A percentile compares a stretch with the other conserved stretches of the same genome.
phyloP scores from a whole-genome alignment of 75 land plant species.

The Picea sitchensis region DNA sequence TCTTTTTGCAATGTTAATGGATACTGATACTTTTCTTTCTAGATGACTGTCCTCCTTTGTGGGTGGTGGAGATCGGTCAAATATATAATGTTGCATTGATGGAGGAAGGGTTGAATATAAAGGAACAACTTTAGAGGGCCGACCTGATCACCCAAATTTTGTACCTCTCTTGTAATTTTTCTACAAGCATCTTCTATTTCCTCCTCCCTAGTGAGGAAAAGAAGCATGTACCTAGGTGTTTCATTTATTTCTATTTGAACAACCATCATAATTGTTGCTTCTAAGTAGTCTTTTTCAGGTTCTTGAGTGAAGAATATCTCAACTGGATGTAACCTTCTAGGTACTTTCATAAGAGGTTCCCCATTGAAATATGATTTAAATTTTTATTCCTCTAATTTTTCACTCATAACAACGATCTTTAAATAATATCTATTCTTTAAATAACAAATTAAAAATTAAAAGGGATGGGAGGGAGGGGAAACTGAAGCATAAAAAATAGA shows the following conservation, averaged over 20 bases:
- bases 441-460: too few species aligned
- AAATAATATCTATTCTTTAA: slow-evolving; percentile 70
- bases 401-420: slow-evolving; percentile 95
- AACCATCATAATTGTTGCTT: slow-evolving; percentile 18
- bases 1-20: slow-evolving; percentile 25
- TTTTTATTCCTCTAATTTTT: slow-evolving; percentile 94
- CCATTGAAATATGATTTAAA: slow-evolving; percentile 81
- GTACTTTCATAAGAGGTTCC: slow-evolving; percentile 97
- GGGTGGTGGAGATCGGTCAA: slow-evolving; percentile 27
- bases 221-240: slow-evolving; percentile 18
- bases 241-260: slow-evolving; percentile 17
- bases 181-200: slow-evolving; percentile 34
- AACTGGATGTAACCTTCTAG: slow-evolving; percentile 92
- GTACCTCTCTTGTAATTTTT: slow-evolving; percentile 35
- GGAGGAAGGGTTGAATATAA: slow-evolving; percentile 28
- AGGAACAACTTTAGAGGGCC: slow-evolving; percentile 30
- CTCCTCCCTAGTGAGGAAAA: slow-evolving; percentile 22
- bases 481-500: not conserved
- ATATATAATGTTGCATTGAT: slow-evolving; percentile 18
- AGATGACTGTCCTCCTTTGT: slow-evolving; percentile 16
- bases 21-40: slow-evolving; percentile 18
- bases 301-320: slow-evolving; percentile 55
- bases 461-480: not conserved
- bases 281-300: slow-evolving; percentile 24
- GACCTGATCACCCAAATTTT: slow-evolving; percentile 17